Conservation (phyloP, 176 grass and related monocot genomes). For the Hordeum marinum region DNA sequence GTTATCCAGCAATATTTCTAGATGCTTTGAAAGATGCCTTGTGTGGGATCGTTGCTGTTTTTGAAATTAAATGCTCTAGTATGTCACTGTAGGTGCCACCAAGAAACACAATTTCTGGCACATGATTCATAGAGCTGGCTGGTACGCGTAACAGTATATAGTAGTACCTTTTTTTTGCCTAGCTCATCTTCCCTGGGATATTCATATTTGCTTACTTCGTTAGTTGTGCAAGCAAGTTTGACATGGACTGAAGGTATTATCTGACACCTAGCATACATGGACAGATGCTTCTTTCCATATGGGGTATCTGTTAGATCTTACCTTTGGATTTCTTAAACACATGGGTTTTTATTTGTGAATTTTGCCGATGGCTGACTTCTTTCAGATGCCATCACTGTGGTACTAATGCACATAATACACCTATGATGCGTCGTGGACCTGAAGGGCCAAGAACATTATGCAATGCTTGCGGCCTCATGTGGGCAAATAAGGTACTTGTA, state of each 20-base stretch:
- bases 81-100: constrained; percentile 1
- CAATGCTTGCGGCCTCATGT: constrained; percentile 98
- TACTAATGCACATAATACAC: constrained; percentile 62
- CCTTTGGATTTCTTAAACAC: neutral
- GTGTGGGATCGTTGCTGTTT: neutral
- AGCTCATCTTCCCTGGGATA: neutral
- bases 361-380: constrained; percentile 1
- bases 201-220: constrained; percentile 11
- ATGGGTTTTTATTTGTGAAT: neutral
- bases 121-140: neutral
- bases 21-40: neutral
- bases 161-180: neutral
- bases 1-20: neutral
- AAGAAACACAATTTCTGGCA: neutral
- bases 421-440: constrained; percentile 98
- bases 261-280: constrained; percentile 1
- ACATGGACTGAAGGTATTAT: constrained; percentile 6
- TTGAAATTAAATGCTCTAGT: neutral
- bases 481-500: constrained; percentile 91
- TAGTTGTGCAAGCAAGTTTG: constrained; percentile 9
- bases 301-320: neutral
- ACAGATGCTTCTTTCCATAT: neutral
- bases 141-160: neutral
- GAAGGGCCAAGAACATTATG: constrained; percentile 95
- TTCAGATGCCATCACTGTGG: constrained; percentile 94